Evolutionary conservation across 441 rosid genomes (phyloP).

Genomic region (Populus hybrid): DNA sequence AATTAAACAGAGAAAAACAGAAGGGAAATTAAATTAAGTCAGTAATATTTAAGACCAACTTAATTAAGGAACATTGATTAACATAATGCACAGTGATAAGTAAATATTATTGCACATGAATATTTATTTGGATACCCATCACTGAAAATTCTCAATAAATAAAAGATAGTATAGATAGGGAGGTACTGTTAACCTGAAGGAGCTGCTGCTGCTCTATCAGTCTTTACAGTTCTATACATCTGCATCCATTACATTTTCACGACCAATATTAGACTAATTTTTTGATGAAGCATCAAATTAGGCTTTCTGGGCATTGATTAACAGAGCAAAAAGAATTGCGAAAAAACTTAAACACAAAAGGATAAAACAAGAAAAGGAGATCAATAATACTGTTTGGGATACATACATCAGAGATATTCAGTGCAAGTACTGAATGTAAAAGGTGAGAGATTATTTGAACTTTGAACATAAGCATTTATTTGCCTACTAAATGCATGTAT

Average conservation of each 20-base stretch:
- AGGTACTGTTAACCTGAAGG: constrained; percentile 52
- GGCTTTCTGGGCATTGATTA: neutral
- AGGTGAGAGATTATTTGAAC: constrained; percentile 17
- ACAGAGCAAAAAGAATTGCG: neutral
- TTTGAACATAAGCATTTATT: constrained; percentile 34
- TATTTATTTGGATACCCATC: neutral
- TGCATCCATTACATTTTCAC: constrained; percentile 23
- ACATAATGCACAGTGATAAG: neutral
- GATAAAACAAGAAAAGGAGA: constrained; percentile 35
- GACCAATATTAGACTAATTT: neutral
- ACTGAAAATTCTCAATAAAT: neutral
- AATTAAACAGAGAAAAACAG: neutral
- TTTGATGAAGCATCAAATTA: neutral
- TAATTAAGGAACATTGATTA: neutral
- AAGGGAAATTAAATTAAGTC: neutral
- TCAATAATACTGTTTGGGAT: constrained; percentile 30
- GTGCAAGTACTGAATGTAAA: constrained; percentile 38
- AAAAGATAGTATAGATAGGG: neutral
- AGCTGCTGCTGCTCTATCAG: constrained; percentile 81
- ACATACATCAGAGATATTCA: constrained; percentile 25
- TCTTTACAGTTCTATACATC: constrained; percentile 97
- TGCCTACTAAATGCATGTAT: constrained; percentile 33
- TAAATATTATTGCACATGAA: neutral
- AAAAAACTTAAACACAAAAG: constrained; percentile 20
- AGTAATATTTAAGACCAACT: neutral